Percentiles rank a stretch among this genome's conserved stretches.
These are phyloP conservation scores for Uronychia setigera DNA, from an alignment of 73 alveolate genomes.

Conservation along the genomic window DNA sequence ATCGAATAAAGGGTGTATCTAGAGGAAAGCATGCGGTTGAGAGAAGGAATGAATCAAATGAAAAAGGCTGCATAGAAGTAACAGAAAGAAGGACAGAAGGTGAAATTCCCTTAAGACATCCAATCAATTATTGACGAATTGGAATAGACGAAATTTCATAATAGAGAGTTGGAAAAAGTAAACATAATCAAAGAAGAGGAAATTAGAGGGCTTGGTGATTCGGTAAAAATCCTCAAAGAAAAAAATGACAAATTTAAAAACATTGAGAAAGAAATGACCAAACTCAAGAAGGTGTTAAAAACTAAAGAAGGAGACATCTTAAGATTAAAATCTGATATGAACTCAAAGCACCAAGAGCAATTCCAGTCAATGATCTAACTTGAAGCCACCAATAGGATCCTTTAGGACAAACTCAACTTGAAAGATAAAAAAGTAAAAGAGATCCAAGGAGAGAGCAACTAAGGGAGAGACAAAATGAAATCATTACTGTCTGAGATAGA, in stretches of 20 bases:
- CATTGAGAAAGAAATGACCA: neutral
- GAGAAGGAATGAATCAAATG: neutral
- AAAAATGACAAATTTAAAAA: neutral
- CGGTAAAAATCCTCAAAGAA: neutral
- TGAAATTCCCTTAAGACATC: too few species aligned
- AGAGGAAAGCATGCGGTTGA: neutral
- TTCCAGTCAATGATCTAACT: neutral
- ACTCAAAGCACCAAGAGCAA: neutral
- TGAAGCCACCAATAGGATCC: neutral
- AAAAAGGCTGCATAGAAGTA: neutral
- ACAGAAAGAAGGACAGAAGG: neutral
- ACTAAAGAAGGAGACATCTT: neutral
- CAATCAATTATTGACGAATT: too few species aligned
- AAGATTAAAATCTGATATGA: neutral
- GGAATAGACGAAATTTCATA: neutral
- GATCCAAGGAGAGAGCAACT: neutral
- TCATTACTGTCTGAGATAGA: constrained; percentile 1
- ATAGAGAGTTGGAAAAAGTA: neutral
- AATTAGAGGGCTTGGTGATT: neutral
- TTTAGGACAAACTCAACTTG: neutral
- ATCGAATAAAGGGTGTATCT: neutral
- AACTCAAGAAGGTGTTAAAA: neutral
- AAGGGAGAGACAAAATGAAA: neutral
- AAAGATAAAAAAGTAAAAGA: neutral
- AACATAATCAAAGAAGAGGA: neutral